Base-by-base conservation (phyloP, 305 asterid genomes). In the Solanum aculeatissimum region DNA sequence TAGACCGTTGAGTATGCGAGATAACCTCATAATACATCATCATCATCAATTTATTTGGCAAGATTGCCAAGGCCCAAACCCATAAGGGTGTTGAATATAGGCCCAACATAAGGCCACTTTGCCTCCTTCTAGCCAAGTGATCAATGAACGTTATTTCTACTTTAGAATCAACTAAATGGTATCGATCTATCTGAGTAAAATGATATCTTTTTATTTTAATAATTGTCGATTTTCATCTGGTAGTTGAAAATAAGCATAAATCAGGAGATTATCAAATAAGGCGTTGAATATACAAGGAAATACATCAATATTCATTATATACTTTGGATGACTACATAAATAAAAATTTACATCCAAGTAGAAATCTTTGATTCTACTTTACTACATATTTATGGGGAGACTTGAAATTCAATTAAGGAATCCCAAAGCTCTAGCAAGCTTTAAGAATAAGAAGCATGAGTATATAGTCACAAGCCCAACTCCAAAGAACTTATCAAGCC, bases 401-500 rank as follows among this genome's bases (percentile, higher is more conserved):
- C 54, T 47, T 55, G 86, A 83, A 72, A 72, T 23, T 60, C 27
- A 54, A 72, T 70, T 1, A 35, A 38, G 27, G 7, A 51, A 51
- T 45, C 65, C 82, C 63, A 77, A 51, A 51, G 63, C 82, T 18
- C 65, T 27, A 77, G 85, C 83, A 2, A 87, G n/a, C 23, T 75
- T 69, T 60, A 81, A 21, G 25, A 53, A 84, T 29, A 85, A 66
- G 62, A 85, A 83, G 12, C 78, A 74, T 6, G 60, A 84, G 45
- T 87, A 89, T 8, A 81, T 82, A 55, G 49, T 85, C 38, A 87
- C 21, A 38, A 87, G 86, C 62, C 91, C 87, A 47, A 43, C 19
- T 2, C 88, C 88, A 11, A 89, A 63, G 13, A 51, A 11, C 65
- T 55, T 25, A 77, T 81, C 85, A 60, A 80, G 78, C 81, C 18